Evolutionary conservation across 805 yeast species (phyloP), one percentile per base, ranked within the genome.

Genomic region (Hanseniaspora meyeri): DNA sequence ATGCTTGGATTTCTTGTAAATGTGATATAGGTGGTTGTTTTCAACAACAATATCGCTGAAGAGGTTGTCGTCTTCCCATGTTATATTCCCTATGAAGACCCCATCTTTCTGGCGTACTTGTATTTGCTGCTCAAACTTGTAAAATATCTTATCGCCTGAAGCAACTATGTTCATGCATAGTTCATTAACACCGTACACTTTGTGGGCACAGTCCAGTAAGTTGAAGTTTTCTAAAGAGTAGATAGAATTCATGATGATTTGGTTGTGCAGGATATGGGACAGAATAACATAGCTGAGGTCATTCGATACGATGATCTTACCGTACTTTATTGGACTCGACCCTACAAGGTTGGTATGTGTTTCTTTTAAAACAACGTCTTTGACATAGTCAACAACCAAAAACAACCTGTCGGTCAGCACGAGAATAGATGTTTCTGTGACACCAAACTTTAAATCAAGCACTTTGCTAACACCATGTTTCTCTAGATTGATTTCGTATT

Each of bases 401-500:
- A 53, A 20, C 7, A 27, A 37, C 9, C 38, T 17, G n/a, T 46
- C 34, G 20, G 51, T 53, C 20, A 53, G 1, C 5, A 46, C 34
- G 4, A 53, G 29, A 31, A 53, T 10, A 3, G 57, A 53, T 2
- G 50, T 46, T 39, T 53, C 57, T 19, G 51, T 53, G 1, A 53
- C 42, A 12, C 57, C 57, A 32, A 43, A 43, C 20, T 53, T 53
- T 19, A 53, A 31, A 32, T 53, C 57, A 19, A 53, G 32, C 12
- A 53, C 17, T n/a, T 17, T 53, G 6, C 38, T 10, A 14, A 43
- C 16, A 11, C 27, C 20, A 16, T 45, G 37, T 27, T 31, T 20
- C 19, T 12, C 43, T 29, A 53, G 17, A 24, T 53, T 45, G 20
- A 53, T 11, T 16, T 12, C 37, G n/a, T 27, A 29, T n/a, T 46